These are phyloP conservation scores for Quercus agrifolia DNA, from an alignment of 306 rosid species.

Conservation along the genomic window DNA sequence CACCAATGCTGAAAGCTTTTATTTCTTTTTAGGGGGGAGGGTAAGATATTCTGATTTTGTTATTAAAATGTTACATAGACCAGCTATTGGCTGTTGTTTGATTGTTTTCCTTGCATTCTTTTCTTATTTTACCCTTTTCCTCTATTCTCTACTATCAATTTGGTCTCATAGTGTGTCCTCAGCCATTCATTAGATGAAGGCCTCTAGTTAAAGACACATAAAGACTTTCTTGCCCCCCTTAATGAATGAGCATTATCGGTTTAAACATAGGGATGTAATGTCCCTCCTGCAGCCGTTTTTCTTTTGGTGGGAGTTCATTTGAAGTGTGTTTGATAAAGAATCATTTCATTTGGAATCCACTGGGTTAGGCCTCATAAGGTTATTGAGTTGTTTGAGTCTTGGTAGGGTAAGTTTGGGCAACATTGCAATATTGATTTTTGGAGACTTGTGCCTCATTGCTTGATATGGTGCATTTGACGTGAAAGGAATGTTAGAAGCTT, in stretches of 20 bases:
- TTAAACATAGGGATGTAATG: background rate
- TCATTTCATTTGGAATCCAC: background rate
- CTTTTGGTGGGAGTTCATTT: slow-evolving; percentile 4
- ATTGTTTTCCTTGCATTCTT: background rate
- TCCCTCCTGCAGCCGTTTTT: slow-evolving; percentile 1
- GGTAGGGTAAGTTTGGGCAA: too few relatives aligned
- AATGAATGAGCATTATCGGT: background rate
- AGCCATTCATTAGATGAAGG: background rate
- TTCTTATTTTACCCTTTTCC: background rate
- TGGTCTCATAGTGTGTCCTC: background rate
- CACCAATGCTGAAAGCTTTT: slow-evolving; percentile 16
- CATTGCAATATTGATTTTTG: too few relatives aligned
- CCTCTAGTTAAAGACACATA: background rate
- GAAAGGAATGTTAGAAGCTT: too few relatives aligned
- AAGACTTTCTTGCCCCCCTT: background rate
- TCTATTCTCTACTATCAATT: background rate
- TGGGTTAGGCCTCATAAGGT: too few relatives aligned
- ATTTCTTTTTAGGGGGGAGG: background rate
- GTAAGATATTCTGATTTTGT: background rate
- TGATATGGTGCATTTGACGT: too few relatives aligned
- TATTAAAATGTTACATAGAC: background rate
- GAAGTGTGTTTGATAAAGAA: slow-evolving; percentile 13
- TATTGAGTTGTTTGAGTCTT: too few relatives aligned
- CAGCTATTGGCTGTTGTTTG: background rate
- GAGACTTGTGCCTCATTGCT: too few relatives aligned